These are phyloP conservation scores for Paramecium caudatum DNA, from an alignment of 73 alveolate species.

Conservation along the genomic window DNA sequence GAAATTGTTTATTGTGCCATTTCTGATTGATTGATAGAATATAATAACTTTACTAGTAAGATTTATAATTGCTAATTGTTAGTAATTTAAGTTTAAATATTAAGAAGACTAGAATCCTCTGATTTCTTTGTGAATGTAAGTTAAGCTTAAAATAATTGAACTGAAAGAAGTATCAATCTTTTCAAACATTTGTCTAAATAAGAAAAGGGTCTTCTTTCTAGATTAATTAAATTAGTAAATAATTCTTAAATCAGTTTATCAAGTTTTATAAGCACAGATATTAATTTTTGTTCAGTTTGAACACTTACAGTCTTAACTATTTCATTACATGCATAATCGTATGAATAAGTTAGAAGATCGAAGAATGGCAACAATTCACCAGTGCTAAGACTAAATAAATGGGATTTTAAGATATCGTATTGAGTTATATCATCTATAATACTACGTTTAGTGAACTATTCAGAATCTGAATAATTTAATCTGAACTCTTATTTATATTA, in stretches of 20 bases:
- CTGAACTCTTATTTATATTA: background rate
- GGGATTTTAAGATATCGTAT: background rate
- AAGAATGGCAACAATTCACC: background rate
- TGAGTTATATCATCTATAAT: background rate
- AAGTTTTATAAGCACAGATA: background rate
- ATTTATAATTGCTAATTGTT: no score
- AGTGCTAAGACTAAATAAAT: background rate
- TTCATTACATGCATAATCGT: slow-evolving; percentile 10
- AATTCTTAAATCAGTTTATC: background rate
- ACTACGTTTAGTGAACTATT: background rate
- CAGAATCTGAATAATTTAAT: background rate
- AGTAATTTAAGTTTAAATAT: no score
- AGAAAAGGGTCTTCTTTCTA: background rate
- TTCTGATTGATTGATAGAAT: slow-evolving; percentile 17
- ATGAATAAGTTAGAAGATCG: background rate
- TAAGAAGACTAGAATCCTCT: no score
- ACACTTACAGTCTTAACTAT: slow-evolving; percentile 32
- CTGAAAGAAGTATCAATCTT: background rate
- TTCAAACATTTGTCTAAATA: background rate
- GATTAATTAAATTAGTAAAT: background rate
- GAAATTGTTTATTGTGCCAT: background rate
- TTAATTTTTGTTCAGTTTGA: slow-evolving; percentile 17
- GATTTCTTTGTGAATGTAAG: background rate
- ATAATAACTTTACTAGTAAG: background rate
- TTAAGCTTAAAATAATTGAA: background rate